Evolutionary conservation across 2,329 filamentous ascomycete species (phyloP).

Genomic region (Pseudocercospora pini-densiflorae): DNA sequence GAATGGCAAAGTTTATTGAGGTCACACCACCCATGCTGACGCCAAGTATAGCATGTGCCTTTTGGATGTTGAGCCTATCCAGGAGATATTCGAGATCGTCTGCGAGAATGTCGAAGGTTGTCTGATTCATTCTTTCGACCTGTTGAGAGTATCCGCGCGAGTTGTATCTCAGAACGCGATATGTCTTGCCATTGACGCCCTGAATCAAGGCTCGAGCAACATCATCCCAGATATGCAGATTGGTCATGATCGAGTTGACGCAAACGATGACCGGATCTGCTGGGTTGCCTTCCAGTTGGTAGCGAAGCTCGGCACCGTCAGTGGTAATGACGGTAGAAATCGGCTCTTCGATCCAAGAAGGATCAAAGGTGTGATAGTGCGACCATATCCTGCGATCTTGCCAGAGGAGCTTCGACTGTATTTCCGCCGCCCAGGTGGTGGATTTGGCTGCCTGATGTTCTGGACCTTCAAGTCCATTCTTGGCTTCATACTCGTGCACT

Average conservation of each 20-base stretch:
- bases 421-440: slow-evolving; percentile 65
- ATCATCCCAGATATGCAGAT: slow-evolving; percentile 79
- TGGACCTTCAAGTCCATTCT: slow-evolving; percentile 68
- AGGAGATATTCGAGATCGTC: slow-evolving; percentile 70
- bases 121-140: slow-evolving; percentile 46
- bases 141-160: slow-evolving; percentile 67
- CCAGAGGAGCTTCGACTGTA: slow-evolving; percentile 64
- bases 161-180: slow-evolving; percentile 78
- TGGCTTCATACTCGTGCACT: slow-evolving; percentile 72
- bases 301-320: slow-evolving; percentile 72
- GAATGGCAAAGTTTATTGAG: slow-evolving; percentile 72
- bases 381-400: slow-evolving; percentile 65
- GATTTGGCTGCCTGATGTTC: slow-evolving; percentile 67
- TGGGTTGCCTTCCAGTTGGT: slow-evolving; percentile 74
- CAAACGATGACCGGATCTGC: slow-evolving; percentile 75
- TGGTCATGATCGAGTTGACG: slow-evolving; percentile 79
- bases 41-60: slow-evolving; percentile 70
- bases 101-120: slow-evolving; percentile 67
- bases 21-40: slow-evolving; percentile 84
- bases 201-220: slow-evolving; percentile 66
- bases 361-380: slow-evolving; percentile 80
- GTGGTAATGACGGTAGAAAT: slow-evolving; percentile 71
- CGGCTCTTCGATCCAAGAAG: slow-evolving; percentile 50
- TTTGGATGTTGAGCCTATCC: slow-evolving; percentile 69
- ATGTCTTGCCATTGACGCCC: slow-evolving; percentile 59